phyloP scores from a whole-genome alignment of 2,329 filamentous ascomycete genomes.

The Ascochyta viciae-villosae region DNA sequence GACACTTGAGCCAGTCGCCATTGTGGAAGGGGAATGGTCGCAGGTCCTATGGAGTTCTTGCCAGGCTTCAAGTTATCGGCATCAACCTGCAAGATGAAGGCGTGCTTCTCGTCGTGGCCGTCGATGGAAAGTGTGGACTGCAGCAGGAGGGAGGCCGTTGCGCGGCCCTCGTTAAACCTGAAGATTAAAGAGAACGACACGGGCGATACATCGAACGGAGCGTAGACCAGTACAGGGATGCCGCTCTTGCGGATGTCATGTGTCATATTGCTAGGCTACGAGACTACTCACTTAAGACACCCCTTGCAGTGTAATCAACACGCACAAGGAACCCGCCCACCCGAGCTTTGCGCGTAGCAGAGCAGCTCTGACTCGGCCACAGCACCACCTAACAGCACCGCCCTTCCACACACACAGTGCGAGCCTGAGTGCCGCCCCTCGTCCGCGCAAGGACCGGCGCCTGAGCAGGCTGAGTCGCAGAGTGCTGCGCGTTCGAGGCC shows the following conservation, averaged over 20 bases:
- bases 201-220: conserved; percentile 10
- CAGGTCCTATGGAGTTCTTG: conserved; percentile 10
- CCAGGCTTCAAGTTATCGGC: conserved; percentile 25
- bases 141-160: conserved; percentile 22
- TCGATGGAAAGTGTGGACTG: conserved; percentile 15
- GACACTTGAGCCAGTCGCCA: conserved; percentile 12
- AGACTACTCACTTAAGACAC: conserved; percentile 15
- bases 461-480: conserved; percentile 14
- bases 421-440: conserved; percentile 7
- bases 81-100: conserved; percentile 27
- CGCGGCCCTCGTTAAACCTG: conserved; percentile 13
- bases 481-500: conserved; percentile 5
- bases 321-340: conserved; percentile 22
- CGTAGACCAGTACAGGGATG: conserved; percentile 20
- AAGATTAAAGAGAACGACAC: conserved; percentile 17
- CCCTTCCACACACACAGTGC: too few species aligned
- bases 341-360: conserved; percentile 21
- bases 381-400: not conserved
- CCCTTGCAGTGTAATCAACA: conserved; percentile 5
- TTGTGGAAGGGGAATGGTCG: conserved; percentile 4
- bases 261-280: conserved; percentile 20
- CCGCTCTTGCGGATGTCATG: conserved; percentile 15
- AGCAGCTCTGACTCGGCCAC: conserved; percentile 24
- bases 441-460: conserved; percentile 14
- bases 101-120: conserved; percentile 17